phyloP scores from a whole-genome alignment of 83 land plant species.

The Picea abies region DNA sequence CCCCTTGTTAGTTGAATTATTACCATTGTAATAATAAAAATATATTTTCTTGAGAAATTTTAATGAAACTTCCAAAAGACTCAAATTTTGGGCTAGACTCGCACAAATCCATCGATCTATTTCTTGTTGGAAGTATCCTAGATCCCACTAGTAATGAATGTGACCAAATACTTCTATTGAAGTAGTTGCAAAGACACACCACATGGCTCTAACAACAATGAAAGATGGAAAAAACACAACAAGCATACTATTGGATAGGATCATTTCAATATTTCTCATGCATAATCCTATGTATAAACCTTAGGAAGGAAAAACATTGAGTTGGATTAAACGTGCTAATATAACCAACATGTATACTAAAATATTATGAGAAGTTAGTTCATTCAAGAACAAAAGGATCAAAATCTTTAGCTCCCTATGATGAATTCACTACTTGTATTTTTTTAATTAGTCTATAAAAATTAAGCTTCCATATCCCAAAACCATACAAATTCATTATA shows the following conservation, averaged over 20 bases:
- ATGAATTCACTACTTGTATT: neutral
- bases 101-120: neutral
- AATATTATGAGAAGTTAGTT: conserved; percentile 12
- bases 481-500: conserved; percentile 24
- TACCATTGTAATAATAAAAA: neutral
- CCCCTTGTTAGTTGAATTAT: neutral
- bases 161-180: neutral
- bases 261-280: no score
- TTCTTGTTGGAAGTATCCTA: no score
- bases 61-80: conserved; percentile 10
- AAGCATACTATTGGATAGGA: no score
- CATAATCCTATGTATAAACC: no score
- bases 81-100: conserved; percentile 7
- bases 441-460: conserved; percentile 9
- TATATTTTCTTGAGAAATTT: neutral
- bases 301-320: neutral
- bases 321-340: conserved; percentile 10
- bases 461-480: conserved; percentile 26
- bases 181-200: no score
- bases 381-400: conserved; percentile 7
- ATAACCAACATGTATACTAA: conserved; percentile 3
- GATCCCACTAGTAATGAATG: conserved; percentile 11
- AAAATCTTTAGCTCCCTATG: no score
- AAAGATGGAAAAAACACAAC: no score
- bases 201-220: no score